Conservation (phyloP, 2,329 filamentous ascomycete genomes). For the Fusarium subtropicale region DNA sequence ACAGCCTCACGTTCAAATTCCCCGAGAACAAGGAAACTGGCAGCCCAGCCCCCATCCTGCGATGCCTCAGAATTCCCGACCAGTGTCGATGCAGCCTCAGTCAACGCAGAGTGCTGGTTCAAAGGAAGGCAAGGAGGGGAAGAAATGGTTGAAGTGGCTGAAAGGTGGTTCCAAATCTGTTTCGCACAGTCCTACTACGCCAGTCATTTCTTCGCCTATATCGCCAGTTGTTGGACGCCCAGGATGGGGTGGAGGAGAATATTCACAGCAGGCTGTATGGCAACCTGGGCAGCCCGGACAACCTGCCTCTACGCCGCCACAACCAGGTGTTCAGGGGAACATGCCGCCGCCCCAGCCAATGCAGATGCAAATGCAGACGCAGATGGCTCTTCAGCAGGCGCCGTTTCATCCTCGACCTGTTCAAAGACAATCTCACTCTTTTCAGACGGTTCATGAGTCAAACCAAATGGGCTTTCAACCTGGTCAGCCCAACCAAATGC, state of each 20-base stretch:
- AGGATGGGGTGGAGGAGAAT: slow-evolving; percentile 41
- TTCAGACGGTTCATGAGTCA: slow-evolving; percentile 3
- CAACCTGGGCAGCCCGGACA: slow-evolving; percentile 42
- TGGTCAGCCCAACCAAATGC: slow-evolving; percentile 5
- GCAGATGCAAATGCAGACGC: not conserved
- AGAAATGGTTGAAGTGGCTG: slow-evolving; percentile 46
- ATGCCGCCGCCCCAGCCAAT: slow-evolving; percentile 3
- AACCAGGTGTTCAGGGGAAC: slow-evolving; percentile 16
- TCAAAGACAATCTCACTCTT: slow-evolving; percentile 12
- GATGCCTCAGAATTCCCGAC: slow-evolving; percentile 23
- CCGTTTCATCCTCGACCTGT: not conserved
- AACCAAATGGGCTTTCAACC: slow-evolving; percentile 1
- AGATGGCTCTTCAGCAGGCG: not conserved
- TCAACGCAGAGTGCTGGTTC: slow-evolving; percentile 30
- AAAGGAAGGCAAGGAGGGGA: slow-evolving; percentile 41
- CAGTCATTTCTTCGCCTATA: slow-evolving; percentile 24
- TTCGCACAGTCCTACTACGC: slow-evolving; percentile 35
- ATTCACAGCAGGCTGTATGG: slow-evolving; percentile 38
- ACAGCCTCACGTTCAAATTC: slow-evolving; percentile 38
- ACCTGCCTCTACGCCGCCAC: slow-evolving; percentile 7
- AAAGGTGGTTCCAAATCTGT: slow-evolving; percentile 43
- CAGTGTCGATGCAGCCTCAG: slow-evolving; percentile 37
- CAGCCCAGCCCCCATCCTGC: slow-evolving; percentile 33
- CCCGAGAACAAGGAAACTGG: slow-evolving; percentile 32
- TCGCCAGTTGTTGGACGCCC: slow-evolving; percentile 14